Evolutionary conservation across 176 grass and related monocot genomes (phyloP).

Genomic region (Themeda triandra): DNA sequence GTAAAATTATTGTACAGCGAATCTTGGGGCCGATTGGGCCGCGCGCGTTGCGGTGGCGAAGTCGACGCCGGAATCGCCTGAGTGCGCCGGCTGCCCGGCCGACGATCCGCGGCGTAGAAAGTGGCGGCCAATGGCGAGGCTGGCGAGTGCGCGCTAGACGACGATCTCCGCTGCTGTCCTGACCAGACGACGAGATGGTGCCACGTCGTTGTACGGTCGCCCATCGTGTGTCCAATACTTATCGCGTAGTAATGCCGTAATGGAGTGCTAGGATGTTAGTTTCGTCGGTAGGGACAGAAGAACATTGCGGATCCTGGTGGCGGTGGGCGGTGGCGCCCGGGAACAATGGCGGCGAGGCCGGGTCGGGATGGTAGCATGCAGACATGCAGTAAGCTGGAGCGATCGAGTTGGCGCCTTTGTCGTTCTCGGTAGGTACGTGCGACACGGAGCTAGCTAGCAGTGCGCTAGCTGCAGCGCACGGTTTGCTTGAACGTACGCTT

Average conservation of each 20-base stretch:
- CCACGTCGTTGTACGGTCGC: too few relatives aligned
- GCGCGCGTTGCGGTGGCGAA: background rate
- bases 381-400: too few relatives aligned
- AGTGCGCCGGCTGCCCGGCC: background rate
- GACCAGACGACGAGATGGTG: too few relatives aligned
- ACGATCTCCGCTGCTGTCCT: conserved; percentile 15
- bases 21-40: conserved; percentile 16
- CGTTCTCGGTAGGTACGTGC: background rate
- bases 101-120: background rate
- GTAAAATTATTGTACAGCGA: background rate
- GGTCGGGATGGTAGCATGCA: too few relatives aligned
- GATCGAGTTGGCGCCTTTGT: background rate
- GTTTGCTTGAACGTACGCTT: background rate
- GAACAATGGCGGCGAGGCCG: too few relatives aligned
- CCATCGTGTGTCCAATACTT: too few relatives aligned
- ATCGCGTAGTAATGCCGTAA: too few relatives aligned
- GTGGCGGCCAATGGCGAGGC: background rate
- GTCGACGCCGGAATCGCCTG: conserved; percentile 28
- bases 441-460: background rate
- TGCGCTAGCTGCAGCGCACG: background rate
- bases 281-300: too few relatives aligned
- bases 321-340: too few relatives aligned
- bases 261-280: too few relatives aligned
- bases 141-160: background rate
- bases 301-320: too few relatives aligned